These are phyloP conservation scores for Aspergillus baeticus DNA, from an alignment of 495 filamentous ascomycete genomes.

Conservation along the genomic window DNA sequence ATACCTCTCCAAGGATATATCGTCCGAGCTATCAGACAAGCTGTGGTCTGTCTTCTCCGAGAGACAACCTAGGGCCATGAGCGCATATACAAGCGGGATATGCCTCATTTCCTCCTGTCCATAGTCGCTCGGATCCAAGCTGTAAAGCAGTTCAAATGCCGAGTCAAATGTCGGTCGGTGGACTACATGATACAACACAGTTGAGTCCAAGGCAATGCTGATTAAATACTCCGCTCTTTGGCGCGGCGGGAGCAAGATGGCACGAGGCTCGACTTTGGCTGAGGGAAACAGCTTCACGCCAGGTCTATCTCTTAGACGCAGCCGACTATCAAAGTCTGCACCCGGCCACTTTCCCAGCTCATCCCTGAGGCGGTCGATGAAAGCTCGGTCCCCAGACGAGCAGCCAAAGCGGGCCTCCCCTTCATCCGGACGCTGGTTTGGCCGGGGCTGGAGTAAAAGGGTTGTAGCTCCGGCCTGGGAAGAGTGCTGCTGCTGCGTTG, in stretches of 20 bases:
- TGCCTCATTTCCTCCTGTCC: slow-evolving; percentile 2
- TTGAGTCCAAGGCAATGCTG: slow-evolving; percentile 6
- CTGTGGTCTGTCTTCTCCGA: background rate
- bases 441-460: no score
- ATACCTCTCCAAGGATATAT: slow-evolving; percentile 2
- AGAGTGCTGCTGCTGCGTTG: no score
- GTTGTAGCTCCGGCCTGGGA: no score
- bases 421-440: background rate
- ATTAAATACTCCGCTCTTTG: slow-evolving; percentile 2
- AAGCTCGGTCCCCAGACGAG: slow-evolving; percentile 8
- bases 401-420: slow-evolving; percentile 6
- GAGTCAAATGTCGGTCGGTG: slow-evolving; percentile 9
- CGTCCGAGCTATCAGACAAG: background rate
- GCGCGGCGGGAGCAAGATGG: background rate
- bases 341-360: slow-evolving; percentile 10
- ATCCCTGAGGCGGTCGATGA: slow-evolving; percentile 11
- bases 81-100: slow-evolving; percentile 6
- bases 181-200: slow-evolving; percentile 9
- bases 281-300: background rate
- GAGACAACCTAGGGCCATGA: slow-evolving; percentile 14
- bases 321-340: slow-evolving; percentile 10
- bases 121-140: slow-evolving; percentile 7
- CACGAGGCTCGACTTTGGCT: no score
- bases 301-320: background rate
- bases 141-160: slow-evolving; percentile 9